Base-by-base conservation (phyloP, 208 protist species). In the Crithidia mellificae region DNA sequence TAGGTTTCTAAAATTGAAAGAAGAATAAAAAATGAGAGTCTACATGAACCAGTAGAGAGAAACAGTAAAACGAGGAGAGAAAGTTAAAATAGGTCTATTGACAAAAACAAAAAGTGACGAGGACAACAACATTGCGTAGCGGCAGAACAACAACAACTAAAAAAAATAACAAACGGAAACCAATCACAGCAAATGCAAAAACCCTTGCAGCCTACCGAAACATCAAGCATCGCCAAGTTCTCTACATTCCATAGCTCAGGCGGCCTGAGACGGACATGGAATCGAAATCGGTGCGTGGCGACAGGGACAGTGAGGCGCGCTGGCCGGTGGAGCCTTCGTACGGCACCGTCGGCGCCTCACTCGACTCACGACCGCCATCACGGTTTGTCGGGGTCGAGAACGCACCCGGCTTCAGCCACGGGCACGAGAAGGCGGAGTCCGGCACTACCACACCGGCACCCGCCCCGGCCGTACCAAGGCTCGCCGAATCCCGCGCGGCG, bases 321-420 rank as follows among this genome's bases (percentile, higher is more conserved):
- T 29, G 70, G 20, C 70, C 63, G 7, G 63, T 76, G 34, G 70
- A 76, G 19, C 70, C 70, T 24, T 76, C 70, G 32, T 76, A 76
- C 14, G 70, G 70, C 39, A 76, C 53, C 55, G 70, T 76, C 29
- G 70, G 70, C 11, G 70, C 70, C 43, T 76, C 70, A 44, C 70
- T 76, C 39, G 62, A 43, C 55, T 76, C 70, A 25, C 70, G 70
- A 9, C 38, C 62, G 43, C 70, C 63, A 20, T 63, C 63, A 38
- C 63, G 39, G 70, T 76, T 76, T n/a, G 63, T 76, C 8, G 70
- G 70, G 29, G 63, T 76, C 2, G 70, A 76, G 19, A 70, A 62
- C 22, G 43, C 44, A 24, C 55, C 55, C 8, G 70, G 49, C 56
- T 41, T 55, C 11, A 76, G 61, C 70, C 70, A 76, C 46, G 63